Percentiles rank a stretch among this genome's conserved stretches.
Conservation (phyloP, 148 eudicot genomes). For the Spergularia bocconei region DNA sequence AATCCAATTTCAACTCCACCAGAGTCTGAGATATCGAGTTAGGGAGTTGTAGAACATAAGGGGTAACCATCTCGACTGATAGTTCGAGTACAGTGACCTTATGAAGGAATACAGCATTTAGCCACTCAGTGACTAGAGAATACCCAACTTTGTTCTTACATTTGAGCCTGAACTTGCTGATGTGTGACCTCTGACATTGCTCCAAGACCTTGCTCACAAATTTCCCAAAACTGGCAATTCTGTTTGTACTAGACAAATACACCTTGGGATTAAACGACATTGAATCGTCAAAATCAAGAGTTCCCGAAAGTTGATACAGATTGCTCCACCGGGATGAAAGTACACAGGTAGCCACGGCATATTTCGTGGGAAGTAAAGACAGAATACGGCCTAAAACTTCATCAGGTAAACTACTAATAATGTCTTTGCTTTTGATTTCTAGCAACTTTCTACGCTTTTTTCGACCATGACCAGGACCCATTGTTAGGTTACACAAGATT, state of each 20-base stretch:
- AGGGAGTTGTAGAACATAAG: slow-evolving; percentile 1
- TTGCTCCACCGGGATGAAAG: slow-evolving; percentile 19
- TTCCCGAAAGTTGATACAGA: slow-evolving; percentile 5
- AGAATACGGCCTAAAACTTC: slow-evolving; percentile 20
- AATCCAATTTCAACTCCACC: slow-evolving; percentile 23
- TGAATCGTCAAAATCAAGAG: slow-evolving; percentile 25
- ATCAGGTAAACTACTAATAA: slow-evolving; percentile 18
- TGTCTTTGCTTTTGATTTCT: neutral
- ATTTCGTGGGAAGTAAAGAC: slow-evolving; percentile 17
- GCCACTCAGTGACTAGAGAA: slow-evolving; percentile 3
- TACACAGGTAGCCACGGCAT: slow-evolving; percentile 19
- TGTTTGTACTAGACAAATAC: neutral
- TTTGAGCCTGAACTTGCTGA: slow-evolving; percentile 19
- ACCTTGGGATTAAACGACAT: neutral
- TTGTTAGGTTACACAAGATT: neutral
- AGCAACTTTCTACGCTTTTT: neutral
- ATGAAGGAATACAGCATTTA: neutral
- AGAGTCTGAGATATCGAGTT: slow-evolving; percentile 14
- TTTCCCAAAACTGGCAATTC: neutral
- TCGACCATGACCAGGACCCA: too few species aligned
- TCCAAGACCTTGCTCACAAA: slow-evolving; percentile 13
- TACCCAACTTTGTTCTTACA: slow-evolving; percentile 4
- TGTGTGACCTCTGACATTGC: neutral
- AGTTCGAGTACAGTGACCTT: slow-evolving; percentile 20
- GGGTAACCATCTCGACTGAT: neutral